Base-by-base conservation (phyloP, 768 basidiomycete species). In the Boletus tomentosulus region DNA sequence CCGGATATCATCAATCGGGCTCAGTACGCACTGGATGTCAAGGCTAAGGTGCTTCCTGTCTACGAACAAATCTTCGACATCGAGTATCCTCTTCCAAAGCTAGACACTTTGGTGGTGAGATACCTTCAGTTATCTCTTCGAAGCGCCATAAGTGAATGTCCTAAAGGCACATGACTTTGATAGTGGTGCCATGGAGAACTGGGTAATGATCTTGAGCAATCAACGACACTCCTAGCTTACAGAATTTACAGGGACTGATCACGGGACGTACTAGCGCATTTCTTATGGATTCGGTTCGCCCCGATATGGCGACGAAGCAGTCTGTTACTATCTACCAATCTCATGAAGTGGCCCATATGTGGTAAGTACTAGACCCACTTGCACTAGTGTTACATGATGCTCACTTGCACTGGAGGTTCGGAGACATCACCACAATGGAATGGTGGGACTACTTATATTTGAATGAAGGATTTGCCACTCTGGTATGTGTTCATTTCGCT, bases 1-100 rank as follows among this genome's bases (percentile, higher is more conserved):
- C 73, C 83, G 54, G 87, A 97, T 63, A 74, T 85, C 57, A 90
- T 97, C 61, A 77, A 85, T 59, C 92, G 93, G 65, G 87, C 87
- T 6, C 79, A 87, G 59, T 92, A 92, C 63, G 88, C 89, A 13
- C 83, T 98, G 39, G 92, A 95, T 60, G 85, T 96, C 60, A 96
- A 89, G 70, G 81, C 79, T 6, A 78, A 76, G 30, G 88, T 90
- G 10, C 73, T 97, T 13, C 93, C 94, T 15, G 67, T 93, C n/a
- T 98, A 95, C 69, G 95, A 98, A 71, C 77, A 87, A 66, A 80
- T 96, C 51, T 98, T 98, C 66, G 86, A 95, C 59, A 85, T 98
- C 58, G 88, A 87, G 54, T 98, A 87, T 68, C 92, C 95, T 24
- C 79, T 98, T 27, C 92, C 93, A 6, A 98, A 98, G 75, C 79